Evolutionary conservation across 805 yeast species (phyloP).

Genomic region (Candida jianshihensis): DNA sequence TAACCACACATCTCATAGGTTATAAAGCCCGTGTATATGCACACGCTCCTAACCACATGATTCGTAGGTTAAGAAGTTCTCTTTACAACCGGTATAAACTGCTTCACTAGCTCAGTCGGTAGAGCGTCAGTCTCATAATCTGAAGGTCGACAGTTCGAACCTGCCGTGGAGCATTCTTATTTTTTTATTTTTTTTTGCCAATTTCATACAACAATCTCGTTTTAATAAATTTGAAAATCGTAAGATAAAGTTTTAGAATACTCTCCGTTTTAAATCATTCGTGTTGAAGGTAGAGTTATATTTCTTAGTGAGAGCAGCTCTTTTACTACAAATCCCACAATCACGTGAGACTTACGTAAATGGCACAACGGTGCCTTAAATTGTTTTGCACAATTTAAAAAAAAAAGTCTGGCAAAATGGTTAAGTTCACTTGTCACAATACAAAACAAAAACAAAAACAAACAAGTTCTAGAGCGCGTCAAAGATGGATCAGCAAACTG

Average conservation of each 20-base stretch:
- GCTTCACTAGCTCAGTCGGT: slow-evolving; percentile 52
- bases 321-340: too few species aligned
- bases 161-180: slow-evolving; percentile 40
- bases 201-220: background rate
- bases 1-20: too few species aligned
- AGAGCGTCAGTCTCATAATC: slow-evolving; percentile 55
- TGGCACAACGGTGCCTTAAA: background rate
- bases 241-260: too few species aligned
- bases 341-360: too few species aligned
- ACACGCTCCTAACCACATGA: too few species aligned
- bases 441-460: slow-evolving; percentile 1
- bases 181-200: slow-evolving; percentile 3
- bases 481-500: slow-evolving; percentile 13
- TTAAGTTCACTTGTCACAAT: slow-evolving; percentile 3
- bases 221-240: background rate
- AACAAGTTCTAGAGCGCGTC: background rate
- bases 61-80: too few species aligned
- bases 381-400: background rate
- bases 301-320: too few species aligned
- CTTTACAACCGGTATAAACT: background rate
- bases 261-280: too few species aligned
- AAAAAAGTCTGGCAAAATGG: slow-evolving; percentile 2
- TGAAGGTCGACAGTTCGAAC: slow-evolving; percentile 51
- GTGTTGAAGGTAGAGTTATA: too few species aligned
- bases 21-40: too few species aligned